Evolutionary conservation across 331 rosid genomes (phyloP), one percentile per base, ranked within the genome.

Genomic region (Dryas integrifolia): DNA sequence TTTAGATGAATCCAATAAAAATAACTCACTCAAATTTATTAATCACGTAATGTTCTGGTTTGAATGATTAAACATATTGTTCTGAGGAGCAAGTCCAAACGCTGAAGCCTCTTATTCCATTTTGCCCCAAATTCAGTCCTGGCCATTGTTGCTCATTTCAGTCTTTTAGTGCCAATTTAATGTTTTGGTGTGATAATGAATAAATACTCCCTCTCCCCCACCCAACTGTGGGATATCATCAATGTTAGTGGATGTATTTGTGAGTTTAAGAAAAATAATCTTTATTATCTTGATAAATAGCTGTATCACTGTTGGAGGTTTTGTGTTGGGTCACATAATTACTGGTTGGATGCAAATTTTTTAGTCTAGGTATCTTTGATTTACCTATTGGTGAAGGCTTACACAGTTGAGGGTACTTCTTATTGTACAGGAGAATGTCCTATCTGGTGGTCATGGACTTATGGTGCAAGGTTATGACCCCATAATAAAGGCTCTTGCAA

Each of bases 371-470:
- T 16, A 58, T 15, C 18, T 65, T 72, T 76, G 18, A 52, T 30
- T 77, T 11, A n/a, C 14, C 50, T 72, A 6, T 49, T 49, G n/a
- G 56, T 6, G 56, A 67, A 30, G 58, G 43, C 86, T 88, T 61
- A 86, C 65, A 70, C 56, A 52, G 78, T 72, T 72, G 70, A 65
- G 68, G 64, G 56, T 69, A 45, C 69, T 76, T 26, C 24, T 79
- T 61, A 13, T 50, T 43, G 56, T 63, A 40, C 83, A 89, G 92
- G 96, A 89, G 79, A 83, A 89, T 51, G 88, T 89, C 53, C 96
- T 89, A 52, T 67, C 90, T 44, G 96, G 96, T 59, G 96, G 96
- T 76, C 96, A 89, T 64, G 96, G 96, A 72, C 90, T 89, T 74
- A 89, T 89, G 96, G 90, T 89, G 80, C 86, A 83, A 80, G 96